Evolutionary conservation across 2,329 filamentous ascomycete genomes (phyloP).

Genomic region (Phialophora expanda): DNA sequence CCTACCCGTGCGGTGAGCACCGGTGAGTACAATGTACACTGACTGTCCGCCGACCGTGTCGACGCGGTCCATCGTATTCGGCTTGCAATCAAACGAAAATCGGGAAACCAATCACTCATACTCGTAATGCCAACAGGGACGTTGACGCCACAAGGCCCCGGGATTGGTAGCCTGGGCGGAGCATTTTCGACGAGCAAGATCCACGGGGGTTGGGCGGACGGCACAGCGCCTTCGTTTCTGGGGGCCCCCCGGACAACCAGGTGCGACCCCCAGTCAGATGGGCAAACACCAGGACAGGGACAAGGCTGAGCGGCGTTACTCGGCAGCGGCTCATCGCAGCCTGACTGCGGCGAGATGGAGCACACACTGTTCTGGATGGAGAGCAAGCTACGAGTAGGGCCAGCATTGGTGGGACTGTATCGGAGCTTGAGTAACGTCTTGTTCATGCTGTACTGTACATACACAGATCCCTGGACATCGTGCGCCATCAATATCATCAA

Average conservation of each 20-base stretch:
- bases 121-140: background rate
- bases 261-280: background rate
- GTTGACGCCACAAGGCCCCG: slow-evolving; percentile 1
- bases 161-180: slow-evolving; percentile 2
- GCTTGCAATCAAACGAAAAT: background rate
- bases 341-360: too few species aligned
- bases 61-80: background rate
- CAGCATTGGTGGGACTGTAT: background rate
- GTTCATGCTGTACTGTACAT: background rate
- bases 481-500: slow-evolving; percentile 8
- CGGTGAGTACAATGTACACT: background rate
- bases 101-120: slow-evolving; percentile 6
- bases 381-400: background rate
- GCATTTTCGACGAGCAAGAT: background rate
- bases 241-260: background rate
- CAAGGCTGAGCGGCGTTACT: background rate
- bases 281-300: background rate
- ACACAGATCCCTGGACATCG: background rate
- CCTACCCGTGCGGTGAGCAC: too few species aligned
- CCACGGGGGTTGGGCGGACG: background rate
- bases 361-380: background rate
- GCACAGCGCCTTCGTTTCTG: background rate
- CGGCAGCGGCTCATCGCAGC: too few species aligned
- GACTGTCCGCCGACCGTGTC: background rate
- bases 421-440: background rate